Evolutionary conservation across 495 filamentous ascomycete genomes (phyloP).

Genomic region (Thermochaetoides thermophila): DNA sequence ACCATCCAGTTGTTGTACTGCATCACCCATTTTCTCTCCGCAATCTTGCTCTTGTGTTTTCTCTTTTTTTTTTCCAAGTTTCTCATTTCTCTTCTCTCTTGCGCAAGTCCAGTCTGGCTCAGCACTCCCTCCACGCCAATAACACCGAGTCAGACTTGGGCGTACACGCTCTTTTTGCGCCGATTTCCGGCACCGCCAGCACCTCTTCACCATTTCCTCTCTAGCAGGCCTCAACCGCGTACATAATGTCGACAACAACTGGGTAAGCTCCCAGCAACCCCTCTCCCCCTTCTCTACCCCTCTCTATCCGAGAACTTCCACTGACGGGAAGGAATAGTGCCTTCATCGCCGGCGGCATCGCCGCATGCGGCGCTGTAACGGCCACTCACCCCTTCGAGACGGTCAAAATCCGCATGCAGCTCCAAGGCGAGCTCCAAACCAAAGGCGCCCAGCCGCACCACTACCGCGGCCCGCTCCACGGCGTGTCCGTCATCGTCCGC

Average conservation of each 20-base stretch:
- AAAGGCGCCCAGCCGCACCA: slow-evolving; percentile 70
- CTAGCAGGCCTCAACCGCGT: not conserved
- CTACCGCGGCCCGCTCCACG: slow-evolving; percentile 88
- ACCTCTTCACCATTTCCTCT: not conserved
- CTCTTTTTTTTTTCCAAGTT: not conserved
- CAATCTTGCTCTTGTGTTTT: not conserved
- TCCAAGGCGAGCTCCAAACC: slow-evolving; percentile 88
- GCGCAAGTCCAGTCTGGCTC: not conserved
- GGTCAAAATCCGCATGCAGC: slow-evolving; percentile 94
- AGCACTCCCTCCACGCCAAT: no score
- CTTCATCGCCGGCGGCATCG: slow-evolving; percentile 91
- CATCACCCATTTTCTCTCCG: not conserved
- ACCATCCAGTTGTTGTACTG: not conserved
- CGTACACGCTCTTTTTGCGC: slow-evolving; percentile 1
- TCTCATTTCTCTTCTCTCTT: not conserved
- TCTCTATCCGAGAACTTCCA: no score
- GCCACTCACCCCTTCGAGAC: slow-evolving; percentile 98
- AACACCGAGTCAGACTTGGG: slow-evolving; percentile 3
- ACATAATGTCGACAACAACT: slow-evolving; percentile 31
- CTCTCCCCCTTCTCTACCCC: no score
- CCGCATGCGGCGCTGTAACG: slow-evolving; percentile 92
- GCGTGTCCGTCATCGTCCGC: slow-evolving; percentile 73
- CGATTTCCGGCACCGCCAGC: slow-evolving; percentile 1
- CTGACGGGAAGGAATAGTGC: no score
- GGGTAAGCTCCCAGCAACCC: slow-evolving; percentile 27